These are phyloP conservation scores for Globisporangium abappressorium DNA, from an alignment of 352 stramenopile genomes.

Conservation along the genomic window DNA sequence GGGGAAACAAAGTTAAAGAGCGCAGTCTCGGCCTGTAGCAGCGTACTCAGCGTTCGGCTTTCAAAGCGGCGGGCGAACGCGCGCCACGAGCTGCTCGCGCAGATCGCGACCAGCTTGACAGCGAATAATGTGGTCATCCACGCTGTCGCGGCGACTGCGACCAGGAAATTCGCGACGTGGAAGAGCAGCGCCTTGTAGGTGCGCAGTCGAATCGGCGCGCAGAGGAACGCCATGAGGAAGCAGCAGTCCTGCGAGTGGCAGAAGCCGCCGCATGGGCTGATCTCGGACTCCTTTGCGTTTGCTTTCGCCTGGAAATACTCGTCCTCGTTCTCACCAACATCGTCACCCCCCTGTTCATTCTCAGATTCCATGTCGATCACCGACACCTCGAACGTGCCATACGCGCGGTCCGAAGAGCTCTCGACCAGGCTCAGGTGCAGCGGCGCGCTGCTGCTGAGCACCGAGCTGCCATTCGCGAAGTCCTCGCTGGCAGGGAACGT, in stretches of 20 bases:
- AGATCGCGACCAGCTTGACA: constrained; percentile 18
- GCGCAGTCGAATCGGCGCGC: constrained; percentile 40
- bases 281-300: not conserved
- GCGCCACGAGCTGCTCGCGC: constrained; percentile 14
- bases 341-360: not conserved
- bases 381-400: constrained; percentile 72
- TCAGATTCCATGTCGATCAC: constrained; percentile 58
- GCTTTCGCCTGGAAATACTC: not conserved
- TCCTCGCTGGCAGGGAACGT: not conserved
- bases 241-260: constrained; percentile 44
- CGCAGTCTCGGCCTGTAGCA: constrained; percentile 40
- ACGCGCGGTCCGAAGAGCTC: constrained; percentile 42
- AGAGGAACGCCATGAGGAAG: constrained; percentile 50
- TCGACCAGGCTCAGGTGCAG: constrained; percentile 12
- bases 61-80: constrained; percentile 22
- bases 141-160: constrained; percentile 31
- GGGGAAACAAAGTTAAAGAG: constrained; percentile 69
- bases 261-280: constrained; percentile 11
- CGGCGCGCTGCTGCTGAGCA: not conserved
- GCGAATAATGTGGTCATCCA: constrained; percentile 30
- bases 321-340: constrained; percentile 19
- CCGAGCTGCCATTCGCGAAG: not conserved
- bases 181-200: constrained; percentile 66
- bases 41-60: constrained; percentile 26
- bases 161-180: constrained; percentile 44